A percentile compares a stretch with the other conserved stretches of the same genome.
These are phyloP conservation scores for Melocanna baccifera DNA, from an alignment of 176 grass and related monocot species.

Conservation along the genomic window DNA sequence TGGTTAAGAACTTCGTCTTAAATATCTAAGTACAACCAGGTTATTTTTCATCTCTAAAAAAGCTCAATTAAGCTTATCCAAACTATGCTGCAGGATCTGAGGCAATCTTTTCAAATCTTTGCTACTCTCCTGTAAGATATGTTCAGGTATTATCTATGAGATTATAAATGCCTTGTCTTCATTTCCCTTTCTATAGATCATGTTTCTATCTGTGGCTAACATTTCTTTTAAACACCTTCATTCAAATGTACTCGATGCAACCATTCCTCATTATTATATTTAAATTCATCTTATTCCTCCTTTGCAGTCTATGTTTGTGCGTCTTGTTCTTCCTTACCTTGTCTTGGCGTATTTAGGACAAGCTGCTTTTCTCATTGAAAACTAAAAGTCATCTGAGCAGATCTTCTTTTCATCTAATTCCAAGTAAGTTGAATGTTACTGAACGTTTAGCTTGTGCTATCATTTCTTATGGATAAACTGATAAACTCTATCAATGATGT, in stretches of 20 bases:
- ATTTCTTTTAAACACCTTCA: conserved; percentile 19
- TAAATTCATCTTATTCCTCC: conserved; percentile 22
- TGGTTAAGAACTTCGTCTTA: not conserved
- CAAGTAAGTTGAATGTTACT: conserved; percentile 54
- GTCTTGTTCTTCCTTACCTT: conserved; percentile 93
- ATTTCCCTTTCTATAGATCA: not conserved
- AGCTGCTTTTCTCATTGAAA: conserved; percentile 87
- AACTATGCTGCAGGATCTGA: conserved; percentile 90
- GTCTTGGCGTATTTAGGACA: conserved; percentile 91
- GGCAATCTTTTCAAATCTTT: conserved; percentile 95
- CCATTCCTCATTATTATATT: not conserved
- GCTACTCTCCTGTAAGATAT: conserved; percentile 88
- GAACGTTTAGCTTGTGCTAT: not conserved
- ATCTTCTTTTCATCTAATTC: conserved; percentile 94
- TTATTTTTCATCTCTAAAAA: conserved; percentile 1
- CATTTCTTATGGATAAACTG: conserved; percentile 27
- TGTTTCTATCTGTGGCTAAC: not conserved
- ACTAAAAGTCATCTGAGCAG: conserved; percentile 51
- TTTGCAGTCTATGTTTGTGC: conserved; percentile 77
- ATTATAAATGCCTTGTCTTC: not conserved
- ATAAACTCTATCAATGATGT: not conserved
- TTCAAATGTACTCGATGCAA: not conserved
- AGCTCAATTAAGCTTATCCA: conserved; percentile 18
- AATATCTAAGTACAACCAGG: not conserved
- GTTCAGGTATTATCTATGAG: conserved; percentile 66